Conservation (phyloP, 2,329 filamentous ascomycete genomes). For the Aureobasidium uvarum region DNA sequence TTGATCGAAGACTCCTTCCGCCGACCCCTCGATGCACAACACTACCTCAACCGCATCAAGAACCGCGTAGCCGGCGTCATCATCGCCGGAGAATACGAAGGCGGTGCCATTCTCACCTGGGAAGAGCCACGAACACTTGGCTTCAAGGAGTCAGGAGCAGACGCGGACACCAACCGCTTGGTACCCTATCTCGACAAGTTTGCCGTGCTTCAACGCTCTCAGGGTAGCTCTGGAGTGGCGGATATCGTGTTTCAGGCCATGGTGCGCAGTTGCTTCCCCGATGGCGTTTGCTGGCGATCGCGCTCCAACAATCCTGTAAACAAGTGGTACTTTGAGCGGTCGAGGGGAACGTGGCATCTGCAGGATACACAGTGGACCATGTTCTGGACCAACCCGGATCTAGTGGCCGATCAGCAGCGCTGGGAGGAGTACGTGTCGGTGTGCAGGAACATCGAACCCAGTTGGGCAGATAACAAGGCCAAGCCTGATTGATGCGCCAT, state of each 20-base stretch:
- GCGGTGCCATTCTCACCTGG: conserved; percentile 92
- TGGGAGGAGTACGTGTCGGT: conserved; percentile 53
- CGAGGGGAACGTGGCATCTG: conserved; percentile 78
- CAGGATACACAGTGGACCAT: conserved; percentile 87
- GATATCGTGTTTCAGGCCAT: conserved; percentile 97
- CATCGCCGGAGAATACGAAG: conserved; percentile 94
- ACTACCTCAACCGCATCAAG: conserved; percentile 80
- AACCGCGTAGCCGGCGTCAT: conserved; percentile 85
- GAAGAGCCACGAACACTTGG: conserved; percentile 61
- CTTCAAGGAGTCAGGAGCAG: neutral
- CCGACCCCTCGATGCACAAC: conserved; percentile 74
- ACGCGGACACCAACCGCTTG: conserved; percentile 56
- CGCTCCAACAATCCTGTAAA: conserved; percentile 92
- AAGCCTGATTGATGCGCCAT: conserved; percentile 26
- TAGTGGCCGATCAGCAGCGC: conserved; percentile 47
- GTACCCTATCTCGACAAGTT: conserved; percentile 98
- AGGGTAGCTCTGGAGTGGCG: conserved; percentile 81
- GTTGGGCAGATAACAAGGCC: conserved; percentile 48
- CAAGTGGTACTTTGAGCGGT: conserved; percentile 98
- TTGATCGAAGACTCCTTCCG: conserved; percentile 94
- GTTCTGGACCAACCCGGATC: conserved; percentile 88
- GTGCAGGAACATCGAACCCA: conserved; percentile 50
- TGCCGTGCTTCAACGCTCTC: conserved; percentile 81
- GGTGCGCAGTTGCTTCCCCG: conserved; percentile 82
- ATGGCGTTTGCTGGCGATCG: conserved; percentile 89